Conservation (phyloP, 2,329 filamentous ascomycete genomes). For the Monosporascus sp. region DNA sequence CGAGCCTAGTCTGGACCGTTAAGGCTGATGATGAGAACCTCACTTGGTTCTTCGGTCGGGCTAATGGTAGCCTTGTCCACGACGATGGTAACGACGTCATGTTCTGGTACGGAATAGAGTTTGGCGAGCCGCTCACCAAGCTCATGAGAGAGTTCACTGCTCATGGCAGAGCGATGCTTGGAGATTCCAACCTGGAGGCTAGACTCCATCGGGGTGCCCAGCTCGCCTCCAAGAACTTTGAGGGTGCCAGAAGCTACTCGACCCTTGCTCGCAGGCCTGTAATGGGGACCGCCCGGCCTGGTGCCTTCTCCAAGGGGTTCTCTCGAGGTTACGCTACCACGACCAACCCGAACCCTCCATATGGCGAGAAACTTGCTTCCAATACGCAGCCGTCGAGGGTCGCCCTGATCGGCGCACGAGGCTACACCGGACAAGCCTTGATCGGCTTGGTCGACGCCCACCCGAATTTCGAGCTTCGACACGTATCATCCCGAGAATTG, state of each 20-base stretch:
- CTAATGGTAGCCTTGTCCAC: constrained; percentile 82
- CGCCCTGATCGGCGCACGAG: constrained; percentile 83
- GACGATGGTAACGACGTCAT: constrained; percentile 70
- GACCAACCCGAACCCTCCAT: constrained; percentile 84
- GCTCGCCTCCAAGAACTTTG: constrained; percentile 53
- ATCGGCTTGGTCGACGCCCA: constrained; percentile 84
- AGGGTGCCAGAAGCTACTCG: constrained; percentile 54
- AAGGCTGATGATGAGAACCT: constrained; percentile 94
- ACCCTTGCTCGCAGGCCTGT: constrained; percentile 44
- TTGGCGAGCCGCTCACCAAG: constrained; percentile 72
- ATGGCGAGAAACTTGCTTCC: constrained; percentile 82
- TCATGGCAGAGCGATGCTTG: constrained; percentile 80
- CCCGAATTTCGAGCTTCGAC: constrained; percentile 80
- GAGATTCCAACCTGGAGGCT: constrained; percentile 83
- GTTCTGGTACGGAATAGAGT: constrained; percentile 92
- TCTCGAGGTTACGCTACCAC: constrained; percentile 53
- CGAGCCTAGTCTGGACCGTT: constrained; percentile 92
- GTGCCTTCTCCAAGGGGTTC: constrained; percentile 20
- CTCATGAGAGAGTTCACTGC: constrained; percentile 81
- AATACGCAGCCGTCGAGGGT: constrained; percentile 75
- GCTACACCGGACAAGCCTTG: constrained; percentile 89
- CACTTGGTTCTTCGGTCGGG: constrained; percentile 97
- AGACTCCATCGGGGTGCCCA: constrained; percentile 73
- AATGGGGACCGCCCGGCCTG: constrained; percentile 19
- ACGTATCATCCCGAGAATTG: constrained; percentile 92